Conservation (phyloP, 1,284 basidiomycete species). For the Cutaneotrichosporon mucoides region DNA sequence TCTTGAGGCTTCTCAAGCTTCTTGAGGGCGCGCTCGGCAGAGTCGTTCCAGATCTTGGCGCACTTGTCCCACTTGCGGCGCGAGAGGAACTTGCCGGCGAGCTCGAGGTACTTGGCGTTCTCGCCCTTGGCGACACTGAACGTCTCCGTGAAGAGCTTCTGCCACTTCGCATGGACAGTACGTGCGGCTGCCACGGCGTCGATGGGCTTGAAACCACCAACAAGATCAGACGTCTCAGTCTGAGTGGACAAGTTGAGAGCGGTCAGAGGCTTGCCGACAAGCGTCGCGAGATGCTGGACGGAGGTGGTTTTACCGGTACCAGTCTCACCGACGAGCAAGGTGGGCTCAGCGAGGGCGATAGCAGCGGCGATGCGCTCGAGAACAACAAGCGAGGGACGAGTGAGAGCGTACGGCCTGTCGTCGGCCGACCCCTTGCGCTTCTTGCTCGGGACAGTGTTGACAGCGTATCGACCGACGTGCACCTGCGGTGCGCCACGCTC, state of each 20-base stretch:
- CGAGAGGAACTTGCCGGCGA: constrained; percentile 74
- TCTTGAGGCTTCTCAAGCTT: constrained; percentile 45
- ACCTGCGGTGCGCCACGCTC: constrained; percentile 56
- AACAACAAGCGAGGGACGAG: constrained; percentile 74
- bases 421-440: constrained; percentile 12
- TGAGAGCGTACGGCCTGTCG: constrained; percentile 76
- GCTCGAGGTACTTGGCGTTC: constrained; percentile 81
- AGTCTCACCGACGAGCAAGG: constrained; percentile 93
- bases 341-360: constrained; percentile 71
- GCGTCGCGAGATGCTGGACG: constrained; percentile 78
- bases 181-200: constrained; percentile 76
- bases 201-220: constrained; percentile 94
- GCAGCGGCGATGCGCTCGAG: constrained; percentile 78
- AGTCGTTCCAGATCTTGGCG: constrained; percentile 67
- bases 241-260: constrained; percentile 95
- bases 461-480: constrained; percentile 35
- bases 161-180: constrained; percentile 70
- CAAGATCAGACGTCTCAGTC: constrained; percentile 88
- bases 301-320: constrained; percentile 97
- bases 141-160: constrained; percentile 77
- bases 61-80: constrained; percentile 82
- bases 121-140: constrained; percentile 75
- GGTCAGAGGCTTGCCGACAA: constrained; percentile 72
- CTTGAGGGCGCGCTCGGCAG: constrained; percentile 50
- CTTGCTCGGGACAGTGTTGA: constrained; percentile 17